Base-by-base conservation (phyloP, 2,329 filamentous ascomycete species). In the Penicillium sp. region DNA sequence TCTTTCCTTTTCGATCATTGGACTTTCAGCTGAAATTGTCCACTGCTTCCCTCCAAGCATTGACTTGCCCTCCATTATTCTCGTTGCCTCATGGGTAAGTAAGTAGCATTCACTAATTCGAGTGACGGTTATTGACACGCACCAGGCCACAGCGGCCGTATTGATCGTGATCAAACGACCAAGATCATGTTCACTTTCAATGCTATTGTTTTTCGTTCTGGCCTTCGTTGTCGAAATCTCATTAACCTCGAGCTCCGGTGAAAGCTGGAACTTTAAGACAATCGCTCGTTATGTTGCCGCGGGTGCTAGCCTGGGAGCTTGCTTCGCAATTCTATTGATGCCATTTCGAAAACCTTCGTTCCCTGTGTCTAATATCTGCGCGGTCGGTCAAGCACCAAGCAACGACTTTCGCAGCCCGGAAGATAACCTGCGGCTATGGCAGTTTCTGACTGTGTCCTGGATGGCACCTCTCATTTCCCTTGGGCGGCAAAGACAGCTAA, bases 371-470 rank as follows among this genome's bases (percentile, higher is more conserved):
- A 77, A 76, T 0, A 87, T 90, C 46, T 81, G 82, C 42, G 67
- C 70, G 13, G 74, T 80, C 1, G 81, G 77, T 43, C 70, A 74
- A 14, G 53, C 68, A 4, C 81, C 86, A 1, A 82, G 77, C 0
- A 74, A 70, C 2, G 66, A 74, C 2, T 70, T 86, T n/a, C 84
- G 88, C 24, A 83, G 78, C 39, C 84, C 89, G 0, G 89, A 95
- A 64, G 89, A 95, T 57, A 82, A 86, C 52, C 65, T 95, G 20
- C 86, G 78, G 0, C 73, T 90, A 0, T 89, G 87, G 78, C 86
- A 90, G 56, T 95, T 88, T 69, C 86, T 91, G 79, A 84, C 81
- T 5, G 85, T 95, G 23, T 86, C 81, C 0, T 95, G 89, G 89
- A 84, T 95, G 70, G 73, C 74, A 0, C 85, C 89, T 0, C 69